These are phyloP conservation scores for Talaromyces amestolkiae DNA, from an alignment of 2,329 filamentous ascomycete species.

Conservation along the genomic window DNA sequence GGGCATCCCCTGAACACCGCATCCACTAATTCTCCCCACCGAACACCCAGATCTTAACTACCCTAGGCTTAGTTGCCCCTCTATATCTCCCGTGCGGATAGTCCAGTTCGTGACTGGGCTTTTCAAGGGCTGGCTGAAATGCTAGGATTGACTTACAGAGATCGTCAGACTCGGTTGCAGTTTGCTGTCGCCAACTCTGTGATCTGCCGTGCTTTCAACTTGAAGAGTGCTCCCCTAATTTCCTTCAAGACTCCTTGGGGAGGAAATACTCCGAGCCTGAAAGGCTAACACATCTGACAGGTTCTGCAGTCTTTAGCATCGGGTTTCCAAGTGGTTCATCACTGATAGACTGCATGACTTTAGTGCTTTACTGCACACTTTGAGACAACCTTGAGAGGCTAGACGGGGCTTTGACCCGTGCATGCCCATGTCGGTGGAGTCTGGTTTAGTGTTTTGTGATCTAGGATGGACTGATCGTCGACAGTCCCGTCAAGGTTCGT, in stretches of 20 bases:
- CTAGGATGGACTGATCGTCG: neutral
- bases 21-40: neutral
- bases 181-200: neutral
- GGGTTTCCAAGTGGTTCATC: neutral
- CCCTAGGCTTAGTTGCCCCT: conserved; percentile 2
- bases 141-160: neutral
- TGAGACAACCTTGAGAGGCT: neutral
- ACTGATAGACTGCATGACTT: neutral
- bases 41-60: conserved; percentile 4
- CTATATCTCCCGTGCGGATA: conserved; percentile 9
- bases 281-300: neutral
- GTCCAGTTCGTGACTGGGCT: neutral
- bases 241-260: neutral
- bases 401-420: neutral
- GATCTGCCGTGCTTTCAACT: neutral
- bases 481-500: neutral
- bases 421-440: neutral
- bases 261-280: conserved; percentile 5
- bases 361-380: neutral
- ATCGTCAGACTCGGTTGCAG: neutral
- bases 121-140: conserved; percentile 13
- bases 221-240: neutral
- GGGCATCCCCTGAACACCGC: neutral
- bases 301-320: neutral
- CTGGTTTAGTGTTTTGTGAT: neutral